Conservation (phyloP, 2,329 filamentous ascomycete species). For the Diaporthe vexans region DNA sequence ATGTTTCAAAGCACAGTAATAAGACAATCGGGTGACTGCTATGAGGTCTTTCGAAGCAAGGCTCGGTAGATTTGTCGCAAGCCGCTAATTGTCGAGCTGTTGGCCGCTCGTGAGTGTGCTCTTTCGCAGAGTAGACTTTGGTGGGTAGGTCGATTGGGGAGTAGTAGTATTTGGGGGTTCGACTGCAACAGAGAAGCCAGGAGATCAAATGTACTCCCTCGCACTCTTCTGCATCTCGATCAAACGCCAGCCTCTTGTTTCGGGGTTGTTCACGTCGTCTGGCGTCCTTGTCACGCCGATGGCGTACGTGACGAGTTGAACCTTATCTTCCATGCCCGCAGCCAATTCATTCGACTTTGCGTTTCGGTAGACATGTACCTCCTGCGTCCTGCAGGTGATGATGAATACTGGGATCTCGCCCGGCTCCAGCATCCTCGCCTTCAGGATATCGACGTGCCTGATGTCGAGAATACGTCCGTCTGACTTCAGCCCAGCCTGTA, state of each 20-base stretch:
- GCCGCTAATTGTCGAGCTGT: background rate
- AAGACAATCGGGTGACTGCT: constrained; percentile 7
- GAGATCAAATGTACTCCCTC: constrained; percentile 78
- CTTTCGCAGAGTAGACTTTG: background rate
- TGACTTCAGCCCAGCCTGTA: constrained; percentile 90
- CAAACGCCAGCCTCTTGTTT: constrained; percentile 95
- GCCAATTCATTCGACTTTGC: constrained; percentile 90
- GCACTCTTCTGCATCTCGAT: constrained; percentile 99
- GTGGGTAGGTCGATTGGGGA: background rate
- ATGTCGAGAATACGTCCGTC: constrained; percentile 97
- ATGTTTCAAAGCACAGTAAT: constrained; percentile 24
- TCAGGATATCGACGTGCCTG: constrained; percentile 89
- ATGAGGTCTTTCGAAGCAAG: background rate
- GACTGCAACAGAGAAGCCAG: background rate
- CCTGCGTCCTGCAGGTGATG: constrained; percentile 95
- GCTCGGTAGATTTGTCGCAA: background rate
- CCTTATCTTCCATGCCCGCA: constrained; percentile 98
- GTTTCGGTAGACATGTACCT: constrained; percentile 97
- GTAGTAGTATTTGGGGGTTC: too few species aligned
- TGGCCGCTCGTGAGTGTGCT: background rate
- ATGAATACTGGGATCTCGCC: constrained; percentile 96
- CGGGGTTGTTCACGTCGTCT: constrained; percentile 96
- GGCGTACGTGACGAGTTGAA: constrained; percentile 97
- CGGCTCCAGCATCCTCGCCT: constrained; percentile 84
- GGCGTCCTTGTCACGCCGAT: constrained; percentile 95